Base-by-base conservation (phyloP, 148 eudicot genomes). In the Fagopyrum homotropicum region DNA sequence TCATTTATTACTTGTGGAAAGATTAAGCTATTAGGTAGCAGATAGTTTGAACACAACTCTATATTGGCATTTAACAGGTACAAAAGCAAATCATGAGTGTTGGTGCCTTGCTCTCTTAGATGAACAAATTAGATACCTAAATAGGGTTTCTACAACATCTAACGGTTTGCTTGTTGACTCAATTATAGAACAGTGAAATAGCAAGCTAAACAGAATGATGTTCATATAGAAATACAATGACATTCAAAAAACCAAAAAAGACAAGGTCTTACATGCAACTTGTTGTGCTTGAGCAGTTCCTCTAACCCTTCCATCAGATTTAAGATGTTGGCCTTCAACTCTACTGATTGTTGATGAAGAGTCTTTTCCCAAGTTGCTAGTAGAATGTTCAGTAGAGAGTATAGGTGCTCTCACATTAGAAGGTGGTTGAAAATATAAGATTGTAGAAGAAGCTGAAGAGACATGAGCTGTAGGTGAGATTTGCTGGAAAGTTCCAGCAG, bases 381-480 rank as follows among this genome's bases (percentile, higher is more conserved):
- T 72, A 73, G 91, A 82, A 74, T 83, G 73, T 70, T 79, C 82
- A 85, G 81, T 76, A 51, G 91, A 75, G 73, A 51, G 84, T 55
- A 60, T 6, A 68, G 86, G 64, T 61, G 84, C 80, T 78, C 83
- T 84, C 72, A 84, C 78, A 77, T 87, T 79, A 19, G 85, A 80
- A 59, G 89, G 80, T 76, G 87, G 85, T 79, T 87, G 92, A 81
- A 81, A 85, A n/a, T 85, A 84, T 76, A 80, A 75, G 73, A 91
- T 75, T 49, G 84, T 78, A 75, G 91, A 83, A 75, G 68, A 86
- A 73, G 83, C 74, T 60, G 88, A 75, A 73, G 90, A 76, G 75
- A 71, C 83, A 80, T 79, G 68, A 29, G 43, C 35, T 61, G 68
- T 90, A 76, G 89, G 79, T 69, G 86, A 73, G 74, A 79, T 77